Evolutionary conservation across 1,284 basidiomycete species (phyloP), one percentile per base, ranked within the genome.

Genomic region (Mixia osmundae): DNA sequence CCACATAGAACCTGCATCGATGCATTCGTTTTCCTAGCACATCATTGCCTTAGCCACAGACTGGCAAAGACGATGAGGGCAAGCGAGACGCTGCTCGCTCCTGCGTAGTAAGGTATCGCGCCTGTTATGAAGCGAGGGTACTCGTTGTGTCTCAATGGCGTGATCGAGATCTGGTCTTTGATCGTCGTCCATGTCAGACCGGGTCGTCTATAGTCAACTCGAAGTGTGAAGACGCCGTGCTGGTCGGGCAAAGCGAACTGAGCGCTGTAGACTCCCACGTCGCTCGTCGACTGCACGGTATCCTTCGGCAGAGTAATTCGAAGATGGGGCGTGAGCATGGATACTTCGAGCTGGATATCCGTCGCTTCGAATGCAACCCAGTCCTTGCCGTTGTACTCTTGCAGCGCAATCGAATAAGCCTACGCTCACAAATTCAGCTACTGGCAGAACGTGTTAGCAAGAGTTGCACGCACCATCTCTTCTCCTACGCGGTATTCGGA

Each of bases 201-300:
- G 51, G 71, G 71, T 37, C 89, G 71, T 54, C 77, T 80, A 61
- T 82, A 74, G 57, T 87, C 68, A 30, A 94, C 61, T 19, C 79
- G 64, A 54, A 97, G 87, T 53, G 94, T 94, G 68, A 91, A 97
- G 10, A 97, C 91, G 30, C 91, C 89, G 54, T 97, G 91, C 39
- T 83, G 63, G 58, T 95, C 89, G 3, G 89, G 89, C 3, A 75
- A 72, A 28, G 70, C 69, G 68, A 97, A 87, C 2, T 66, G 68
- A 3, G 73, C 66, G 8, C 66, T 63, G 60, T 85, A 94, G 44
- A 66, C 67, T 30, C 35, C 15, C 8, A 49, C 38, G n/a, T 44
- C 33, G 22, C 22, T 33, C n/a, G n/a, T n/a, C n/a, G 37, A 38
- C 72, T 75, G 3, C 70, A 30, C 66, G 14, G 30, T 35, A 25